Conservation (phyloP, 257 asterid genomes). For the Solanum corneliomulleri region DNA sequence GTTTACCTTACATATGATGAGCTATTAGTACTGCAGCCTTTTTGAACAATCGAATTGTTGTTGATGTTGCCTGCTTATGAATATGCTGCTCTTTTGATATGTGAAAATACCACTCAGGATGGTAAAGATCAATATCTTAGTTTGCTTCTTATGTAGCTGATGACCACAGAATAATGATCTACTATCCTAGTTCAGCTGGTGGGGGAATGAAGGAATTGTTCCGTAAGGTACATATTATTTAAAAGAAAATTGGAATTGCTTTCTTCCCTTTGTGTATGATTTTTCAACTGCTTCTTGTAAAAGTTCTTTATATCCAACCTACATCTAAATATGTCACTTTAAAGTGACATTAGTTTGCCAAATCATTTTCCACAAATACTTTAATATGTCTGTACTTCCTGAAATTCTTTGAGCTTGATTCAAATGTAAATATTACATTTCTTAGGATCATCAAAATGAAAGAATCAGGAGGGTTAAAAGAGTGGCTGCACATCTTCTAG, state of each 20-base stretch:
- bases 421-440: neutral
- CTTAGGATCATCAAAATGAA: neutral
- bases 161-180: slow-evolving; percentile 94
- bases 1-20: neutral
- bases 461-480: neutral
- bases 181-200: slow-evolving; percentile 98
- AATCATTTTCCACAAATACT: neutral
- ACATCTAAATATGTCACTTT: neutral
- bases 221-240: slow-evolving; percentile 55
- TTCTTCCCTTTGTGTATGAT: neutral
- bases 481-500: neutral
- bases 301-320: neutral
- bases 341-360: neutral
- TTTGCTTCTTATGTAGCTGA: slow-evolving; percentile 57
- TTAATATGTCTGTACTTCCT: neutral
- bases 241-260: neutral
- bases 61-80: neutral
- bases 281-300: neutral
- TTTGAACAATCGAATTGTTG: neutral
- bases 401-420: neutral
- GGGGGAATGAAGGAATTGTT: slow-evolving; percentile 97
- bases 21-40: neutral
- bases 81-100: neutral
- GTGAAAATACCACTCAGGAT: neutral
- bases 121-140: slow-evolving; percentile 6